Percentiles rank a stretch among this genome's conserved stretches.
phyloP scores from a whole-genome alignment of 371 early-diverging fungal species.

The Capillidium rhysosporum region DNA sequence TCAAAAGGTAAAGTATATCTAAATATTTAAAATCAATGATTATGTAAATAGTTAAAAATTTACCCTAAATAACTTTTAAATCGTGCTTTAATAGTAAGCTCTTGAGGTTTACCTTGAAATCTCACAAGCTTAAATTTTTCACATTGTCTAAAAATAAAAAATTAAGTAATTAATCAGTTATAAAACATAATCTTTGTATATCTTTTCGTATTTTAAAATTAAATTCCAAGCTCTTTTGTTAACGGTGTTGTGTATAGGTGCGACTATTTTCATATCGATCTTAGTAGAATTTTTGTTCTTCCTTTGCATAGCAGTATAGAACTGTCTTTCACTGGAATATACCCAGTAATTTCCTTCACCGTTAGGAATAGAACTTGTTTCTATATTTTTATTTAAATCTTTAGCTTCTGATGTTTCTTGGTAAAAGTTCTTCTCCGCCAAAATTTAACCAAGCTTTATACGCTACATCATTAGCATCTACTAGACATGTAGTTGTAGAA shows the following conservation, averaged over 20 bases:
- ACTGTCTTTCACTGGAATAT: constrained; percentile 90
- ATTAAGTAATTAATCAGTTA: neutral
- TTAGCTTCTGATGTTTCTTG: too few relatives aligned
- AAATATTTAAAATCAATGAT: neutral
- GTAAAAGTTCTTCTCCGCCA: too few relatives aligned
- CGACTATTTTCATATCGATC: constrained; percentile 76
- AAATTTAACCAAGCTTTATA: too few relatives aligned
- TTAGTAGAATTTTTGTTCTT: constrained; percentile 89
- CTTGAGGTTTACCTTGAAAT: constrained; percentile 7
- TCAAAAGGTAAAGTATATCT: constrained; percentile 33
- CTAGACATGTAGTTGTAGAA: too few relatives aligned
- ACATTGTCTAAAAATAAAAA: constrained; percentile 5
- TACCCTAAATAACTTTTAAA: constrained; percentile 7
- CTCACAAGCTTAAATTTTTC: neutral
- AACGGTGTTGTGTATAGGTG: constrained; percentile 90
- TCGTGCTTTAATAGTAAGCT: constrained; percentile 6
- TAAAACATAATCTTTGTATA: constrained; percentile 35
- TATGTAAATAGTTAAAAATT: neutral
- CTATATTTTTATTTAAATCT: constrained; percentile 11
- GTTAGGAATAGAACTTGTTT: constrained; percentile 37
- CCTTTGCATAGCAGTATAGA: constrained; percentile 84
- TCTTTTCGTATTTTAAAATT: constrained; percentile 79
- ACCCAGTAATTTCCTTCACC: constrained; percentile 43
- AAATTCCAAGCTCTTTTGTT: constrained; percentile 91
- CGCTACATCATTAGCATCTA: too few relatives aligned